Conservation (phyloP, 1,284 basidiomycete species). For the Coniferiporia weirii region DNA sequence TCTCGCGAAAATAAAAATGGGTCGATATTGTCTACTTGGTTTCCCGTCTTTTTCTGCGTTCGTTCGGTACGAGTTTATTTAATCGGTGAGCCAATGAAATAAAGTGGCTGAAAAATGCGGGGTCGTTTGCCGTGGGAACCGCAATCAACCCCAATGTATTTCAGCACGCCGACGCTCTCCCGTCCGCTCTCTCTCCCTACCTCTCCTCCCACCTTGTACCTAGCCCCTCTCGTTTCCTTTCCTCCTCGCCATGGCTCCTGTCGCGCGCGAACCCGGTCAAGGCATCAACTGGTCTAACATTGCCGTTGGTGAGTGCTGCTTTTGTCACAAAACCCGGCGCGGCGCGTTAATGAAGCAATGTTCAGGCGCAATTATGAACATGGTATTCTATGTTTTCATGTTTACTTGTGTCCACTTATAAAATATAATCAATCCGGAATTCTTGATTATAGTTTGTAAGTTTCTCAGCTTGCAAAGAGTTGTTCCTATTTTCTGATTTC, state of each 20-base stretch:
- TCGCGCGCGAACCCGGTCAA: conserved; percentile 79
- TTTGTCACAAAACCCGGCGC: conserved; percentile 17
- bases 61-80: too few relatives aligned
- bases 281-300: conserved; percentile 99
- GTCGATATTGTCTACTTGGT: too few relatives aligned
- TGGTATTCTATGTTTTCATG: conserved; percentile 48
- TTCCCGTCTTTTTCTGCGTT: too few relatives aligned
- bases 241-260: conserved; percentile 51
- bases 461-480: conserved; percentile 20
- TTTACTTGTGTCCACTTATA: conserved; percentile 12
- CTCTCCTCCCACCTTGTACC: conserved; percentile 22
- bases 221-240: conserved; percentile 22
- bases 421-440: conserved; percentile 1
- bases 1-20: too few relatives aligned
- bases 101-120: too few relatives aligned
- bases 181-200: conserved; percentile 11
- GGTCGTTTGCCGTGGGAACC: conserved; percentile 6
- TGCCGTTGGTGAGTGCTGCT: conserved; percentile 75
- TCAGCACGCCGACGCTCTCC: neutral
- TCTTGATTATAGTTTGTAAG: conserved; percentile 49
- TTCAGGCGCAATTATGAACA: conserved; percentile 92
- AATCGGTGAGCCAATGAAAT: too few relatives aligned
- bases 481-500: conserved; percentile 17
- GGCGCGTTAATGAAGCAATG: conserved; percentile 21
- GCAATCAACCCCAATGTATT: neutral